Conservation (phyloP, 2,329 filamentous ascomycete genomes). For the Thielaviopsis musarum region DNA sequence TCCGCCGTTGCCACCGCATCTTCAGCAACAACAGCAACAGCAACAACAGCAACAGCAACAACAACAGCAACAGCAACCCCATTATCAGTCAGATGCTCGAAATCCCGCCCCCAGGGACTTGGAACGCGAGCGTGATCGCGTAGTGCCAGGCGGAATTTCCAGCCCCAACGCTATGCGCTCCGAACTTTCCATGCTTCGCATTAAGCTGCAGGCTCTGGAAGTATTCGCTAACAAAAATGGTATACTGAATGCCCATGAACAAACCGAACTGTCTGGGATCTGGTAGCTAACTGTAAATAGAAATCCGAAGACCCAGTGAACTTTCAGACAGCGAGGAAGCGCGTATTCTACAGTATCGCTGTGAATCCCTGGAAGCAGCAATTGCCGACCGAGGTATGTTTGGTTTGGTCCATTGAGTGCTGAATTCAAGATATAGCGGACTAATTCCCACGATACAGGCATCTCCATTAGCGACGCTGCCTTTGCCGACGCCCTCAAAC, state of each 20-base stretch:
- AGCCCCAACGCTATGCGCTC: no score
- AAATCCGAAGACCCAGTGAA: constrained; percentile 13
- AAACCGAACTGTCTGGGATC: background rate
- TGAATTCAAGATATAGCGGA: no score
- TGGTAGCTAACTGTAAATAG: constrained; percentile 18
- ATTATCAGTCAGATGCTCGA: background rate
- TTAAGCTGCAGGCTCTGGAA: constrained; percentile 35
- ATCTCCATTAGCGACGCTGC: constrained; percentile 26
- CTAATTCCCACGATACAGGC: constrained; percentile 18
- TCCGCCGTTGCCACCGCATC: no score
- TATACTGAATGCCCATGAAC: constrained; percentile 15
- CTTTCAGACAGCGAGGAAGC: constrained; percentile 41
- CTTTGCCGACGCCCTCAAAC: constrained; percentile 23
- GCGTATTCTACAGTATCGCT: constrained; percentile 37
- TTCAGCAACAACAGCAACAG: constrained; percentile 5
- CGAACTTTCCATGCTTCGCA: constrained; percentile 38
- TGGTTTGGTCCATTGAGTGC: background rate
- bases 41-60: constrained; percentile 8
- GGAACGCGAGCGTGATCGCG: constrained; percentile 26
- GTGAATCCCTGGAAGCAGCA: constrained; percentile 38
- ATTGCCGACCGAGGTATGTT: constrained; percentile 31
- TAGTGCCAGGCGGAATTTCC: no score
- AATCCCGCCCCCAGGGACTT: background rate
- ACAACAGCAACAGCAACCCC: background rate
- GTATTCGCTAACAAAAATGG: constrained; percentile 19